phyloP scores from a whole-genome alignment of 192 early-diverging fungal species.

The Oehlia diaphana region DNA sequence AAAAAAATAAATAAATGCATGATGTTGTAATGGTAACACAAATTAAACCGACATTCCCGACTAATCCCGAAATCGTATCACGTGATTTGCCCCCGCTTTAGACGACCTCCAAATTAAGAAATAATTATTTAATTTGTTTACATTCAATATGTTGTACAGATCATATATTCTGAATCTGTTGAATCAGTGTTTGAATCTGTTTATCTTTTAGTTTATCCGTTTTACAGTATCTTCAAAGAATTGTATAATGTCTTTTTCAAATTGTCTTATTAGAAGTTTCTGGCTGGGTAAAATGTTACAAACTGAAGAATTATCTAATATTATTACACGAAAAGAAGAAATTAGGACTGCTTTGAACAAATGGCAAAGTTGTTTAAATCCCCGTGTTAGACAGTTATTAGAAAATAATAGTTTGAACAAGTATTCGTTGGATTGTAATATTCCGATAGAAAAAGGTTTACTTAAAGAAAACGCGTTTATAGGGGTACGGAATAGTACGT shows the following conservation, averaged over 20 bases:
- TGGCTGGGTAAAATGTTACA: not conserved
- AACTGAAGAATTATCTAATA: not conserved
- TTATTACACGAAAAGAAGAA: not conserved
- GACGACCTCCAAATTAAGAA: no score
- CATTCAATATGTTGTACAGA: no score
- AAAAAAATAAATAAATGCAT: no score
- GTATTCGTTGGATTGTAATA: not conserved
- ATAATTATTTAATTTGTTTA: no score
- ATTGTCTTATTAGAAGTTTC: not conserved
- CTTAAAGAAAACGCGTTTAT: not conserved
- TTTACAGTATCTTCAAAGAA: no score
- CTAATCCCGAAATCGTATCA: no score
- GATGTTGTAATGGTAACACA: no score
- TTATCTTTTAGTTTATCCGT: no score
- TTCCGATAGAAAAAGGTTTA: not conserved
- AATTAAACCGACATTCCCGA: no score
- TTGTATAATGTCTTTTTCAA: not conserved
- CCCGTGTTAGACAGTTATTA: not conserved
- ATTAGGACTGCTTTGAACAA: not conserved
- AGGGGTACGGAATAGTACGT: conserved; percentile 1
- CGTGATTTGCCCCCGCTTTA: no score
- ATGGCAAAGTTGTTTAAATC: conserved; percentile 20
- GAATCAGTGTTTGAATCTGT: no score
- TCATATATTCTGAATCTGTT: no score
- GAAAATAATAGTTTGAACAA: not conserved